Base-by-base conservation (phyloP, 208 protist genomes). In the Acanthamoeba divionensis region DNA sequence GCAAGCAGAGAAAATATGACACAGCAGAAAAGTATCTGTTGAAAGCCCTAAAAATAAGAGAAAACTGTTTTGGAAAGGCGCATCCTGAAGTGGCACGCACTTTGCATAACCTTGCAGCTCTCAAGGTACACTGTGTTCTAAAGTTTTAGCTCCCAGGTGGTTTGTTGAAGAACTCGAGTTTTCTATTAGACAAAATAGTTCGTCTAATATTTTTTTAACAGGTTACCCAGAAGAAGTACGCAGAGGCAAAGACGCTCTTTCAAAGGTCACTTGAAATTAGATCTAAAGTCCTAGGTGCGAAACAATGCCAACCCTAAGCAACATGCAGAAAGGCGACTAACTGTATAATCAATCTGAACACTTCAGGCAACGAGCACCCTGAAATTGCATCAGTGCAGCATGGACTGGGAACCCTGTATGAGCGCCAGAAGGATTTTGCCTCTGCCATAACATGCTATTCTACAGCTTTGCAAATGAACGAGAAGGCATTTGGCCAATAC, bases 1-100 rank as follows among this genome's bases (percentile, higher is more conserved):
- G 75, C 29, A 57, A 65, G 54, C 75, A 86, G 54, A 31, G 75
- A 31, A 86, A 86, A 9, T 57, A 65, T 41, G 75, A 86, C 21
- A 38, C 21, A n/a, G 75, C 75, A n/a, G 75, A 86, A 38, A 57
- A 86, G 54, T 66, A 86, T 38, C 54, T 86, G 24, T 3, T 38
- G 12, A 41, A 47, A 38, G 75, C 75, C 31, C 75, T 86, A n/a
- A 24, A 18, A 31, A 86, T 86, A 21, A 48, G 75, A 48, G 52
- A 86, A 41, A 36, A 65, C 45, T 65, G 75, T 24, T 86, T 86
- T 36, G 75, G 75, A 18, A 38, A 57, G 52, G 75, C 44, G 33
- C 45, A 57, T 29, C 75, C 75, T 38, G 75, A 86, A 24, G 75
- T 86, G 8, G 75, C 75, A 5, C 75, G 75, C 50, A 86, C 26